Evolutionary conservation across 2,329 filamentous ascomycete genomes (phyloP), one percentile per base, ranked within the genome.

Genomic region (Ophiostoma perfectum): DNA sequence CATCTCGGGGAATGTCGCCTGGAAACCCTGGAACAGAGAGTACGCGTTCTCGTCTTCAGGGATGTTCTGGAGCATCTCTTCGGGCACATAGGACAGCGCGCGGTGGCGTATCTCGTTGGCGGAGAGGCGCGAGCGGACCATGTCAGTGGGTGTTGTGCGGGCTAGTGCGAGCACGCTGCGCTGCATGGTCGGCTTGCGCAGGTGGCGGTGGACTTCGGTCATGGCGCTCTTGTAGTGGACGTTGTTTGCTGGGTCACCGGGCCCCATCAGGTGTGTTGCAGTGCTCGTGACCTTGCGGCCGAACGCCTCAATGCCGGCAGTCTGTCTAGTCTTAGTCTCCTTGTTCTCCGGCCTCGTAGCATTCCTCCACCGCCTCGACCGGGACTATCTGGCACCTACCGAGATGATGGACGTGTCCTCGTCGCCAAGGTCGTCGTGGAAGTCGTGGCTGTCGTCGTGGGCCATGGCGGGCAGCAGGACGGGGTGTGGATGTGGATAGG

Each of bases 11-110:
- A 97, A 83, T 72, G 88, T 93, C 64, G 94, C 95, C 80, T 96
- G 89, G 78, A 99, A 99, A 72, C 95, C 95, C 78, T 99, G 92
- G 78, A 99, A 98, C 62, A 99, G 83, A 55, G 93, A 97, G 80
- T 96, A 99, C 16, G 88, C 83, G 78, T 91, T 96, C 36, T 89
- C 88, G 76, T 90, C 86, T 70, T 96, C 92, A 73, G 95, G 95
- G 66, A 97, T 94, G 77, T 97, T 93, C 73, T 83, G 82, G 64
- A 99, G 86, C 73, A 99, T 85, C 71, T 97, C 93, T 79, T 99
- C 94, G 65, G 95, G 88, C 47, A 99, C 83, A 76, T 91, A 93
- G 62, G 92, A 89, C 68, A 98, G 81, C 64, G 95, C 95, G 73
- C 95, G 91, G 74, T 96, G 93, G 79, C 97, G 93, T 74, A 98